Conservation (phyloP, 768 basidiomycete genomes). For the Suillus hirtellus region DNA sequence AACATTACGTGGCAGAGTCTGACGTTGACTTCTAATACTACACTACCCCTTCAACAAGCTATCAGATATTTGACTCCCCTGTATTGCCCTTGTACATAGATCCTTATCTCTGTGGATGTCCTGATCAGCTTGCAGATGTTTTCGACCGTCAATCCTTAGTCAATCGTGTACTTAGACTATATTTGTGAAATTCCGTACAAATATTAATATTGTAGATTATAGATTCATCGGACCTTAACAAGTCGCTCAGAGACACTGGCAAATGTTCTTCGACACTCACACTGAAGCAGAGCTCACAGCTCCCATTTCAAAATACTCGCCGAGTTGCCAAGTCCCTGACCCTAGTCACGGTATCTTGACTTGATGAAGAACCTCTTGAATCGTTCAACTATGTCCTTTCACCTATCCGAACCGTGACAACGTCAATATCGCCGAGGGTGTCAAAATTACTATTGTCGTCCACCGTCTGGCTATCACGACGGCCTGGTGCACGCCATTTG, state of each 20-base stretch:
- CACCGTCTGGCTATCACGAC: conserved; percentile 54
- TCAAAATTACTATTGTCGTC: conserved; percentile 54
- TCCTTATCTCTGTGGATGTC: background rate
- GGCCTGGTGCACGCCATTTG: conserved; percentile 38
- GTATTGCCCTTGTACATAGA: background rate
- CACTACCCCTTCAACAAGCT: background rate
- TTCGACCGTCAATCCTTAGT: background rate
- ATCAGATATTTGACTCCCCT: background rate
- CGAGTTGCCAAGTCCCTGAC: background rate
- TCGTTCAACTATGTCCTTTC: background rate
- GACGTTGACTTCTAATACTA: background rate
- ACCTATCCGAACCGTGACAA: conserved; percentile 50
- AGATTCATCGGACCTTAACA: no score
- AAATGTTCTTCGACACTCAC: no score
- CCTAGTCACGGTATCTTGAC: background rate
- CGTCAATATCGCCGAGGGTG: conserved; percentile 58
- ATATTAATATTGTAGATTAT: no score
- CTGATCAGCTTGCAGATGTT: background rate
- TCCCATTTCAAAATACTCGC: no score
- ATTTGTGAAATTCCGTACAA: background rate
- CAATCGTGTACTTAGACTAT: background rate
- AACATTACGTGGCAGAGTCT: conserved; percentile 34
- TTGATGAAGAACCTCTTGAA: background rate
- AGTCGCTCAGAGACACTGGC: no score
- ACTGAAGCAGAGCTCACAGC: no score